phyloP scores from a whole-genome alignment of 805 yeast genomes.

The Pichia phayaonensis region DNA sequence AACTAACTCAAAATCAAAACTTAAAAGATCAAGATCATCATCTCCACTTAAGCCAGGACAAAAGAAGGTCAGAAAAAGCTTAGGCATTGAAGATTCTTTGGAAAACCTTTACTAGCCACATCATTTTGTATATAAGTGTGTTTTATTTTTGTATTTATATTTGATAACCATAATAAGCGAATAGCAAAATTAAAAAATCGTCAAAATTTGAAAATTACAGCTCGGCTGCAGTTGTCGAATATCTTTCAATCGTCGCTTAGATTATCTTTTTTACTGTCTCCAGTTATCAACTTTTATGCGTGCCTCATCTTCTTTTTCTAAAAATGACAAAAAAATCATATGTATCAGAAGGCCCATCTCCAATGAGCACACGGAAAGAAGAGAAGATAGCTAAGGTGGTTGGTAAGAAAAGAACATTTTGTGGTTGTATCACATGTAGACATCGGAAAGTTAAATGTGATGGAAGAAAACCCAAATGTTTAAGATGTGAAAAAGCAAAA shows the following conservation, averaged over 20 bases:
- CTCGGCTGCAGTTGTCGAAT: constrained; percentile 9
- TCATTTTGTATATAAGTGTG: neutral
- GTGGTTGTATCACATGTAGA: constrained; percentile 54
- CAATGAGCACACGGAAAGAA: neutral
- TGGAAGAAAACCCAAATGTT: constrained; percentile 37
- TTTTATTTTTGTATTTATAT: neutral
- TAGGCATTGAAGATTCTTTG: constrained; percentile 7
- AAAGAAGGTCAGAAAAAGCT: constrained; percentile 11
- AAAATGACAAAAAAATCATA: neutral
- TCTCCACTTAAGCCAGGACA: constrained; percentile 13
- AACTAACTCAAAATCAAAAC: neutral
- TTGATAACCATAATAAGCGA: neutral
- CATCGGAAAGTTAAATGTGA: constrained; percentile 48
- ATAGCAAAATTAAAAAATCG: neutral
- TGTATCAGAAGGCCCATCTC: neutral
- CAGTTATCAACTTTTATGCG: neutral
- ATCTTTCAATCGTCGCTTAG: constrained; percentile 2
- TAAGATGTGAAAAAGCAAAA: constrained; percentile 39
- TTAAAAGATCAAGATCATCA: constrained; percentile 9
- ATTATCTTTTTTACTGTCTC: neutral
- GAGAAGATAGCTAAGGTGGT: neutral
- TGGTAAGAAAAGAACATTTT: constrained; percentile 28
- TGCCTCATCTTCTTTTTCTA: neutral
- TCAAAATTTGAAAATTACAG: neutral
- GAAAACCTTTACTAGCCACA: constrained; percentile 1